Evolutionary conservation across 73 alveolate species (phyloP).

Genomic region (Effrenium voratum): DNA sequence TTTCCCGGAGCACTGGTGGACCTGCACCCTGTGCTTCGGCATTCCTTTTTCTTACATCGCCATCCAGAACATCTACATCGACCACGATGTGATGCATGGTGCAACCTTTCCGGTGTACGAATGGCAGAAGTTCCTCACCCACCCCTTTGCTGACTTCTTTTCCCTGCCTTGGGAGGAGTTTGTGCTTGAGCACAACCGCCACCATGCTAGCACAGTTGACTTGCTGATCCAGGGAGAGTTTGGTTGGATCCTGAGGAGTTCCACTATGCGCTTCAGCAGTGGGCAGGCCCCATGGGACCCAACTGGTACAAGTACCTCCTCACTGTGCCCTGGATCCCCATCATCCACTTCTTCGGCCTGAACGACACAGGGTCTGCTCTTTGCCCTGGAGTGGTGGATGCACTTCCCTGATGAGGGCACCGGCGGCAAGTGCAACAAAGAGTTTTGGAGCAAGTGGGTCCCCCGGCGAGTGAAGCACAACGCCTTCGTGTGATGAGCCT

Average conservation of each 20-base stretch:
- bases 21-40: slow-evolving; percentile 49
- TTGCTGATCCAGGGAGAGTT: slow-evolving; percentile 46
- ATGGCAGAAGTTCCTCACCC: slow-evolving; percentile 23
- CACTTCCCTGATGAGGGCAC: slow-evolving; percentile 92
- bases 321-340: slow-evolving; percentile 58
- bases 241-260: slow-evolving; percentile 52
- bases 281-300: slow-evolving; percentile 70
- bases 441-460: slow-evolving; percentile 81
- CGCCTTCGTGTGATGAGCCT: slow-evolving; percentile 26
- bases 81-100: slow-evolving; percentile 26
- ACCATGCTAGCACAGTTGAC: slow-evolving; percentile 69
- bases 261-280: slow-evolving; percentile 81
- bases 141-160: slow-evolving; percentile 29
- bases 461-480: slow-evolving; percentile 82
- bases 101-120: slow-evolving; percentile 8
- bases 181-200: slow-evolving; percentile 40
- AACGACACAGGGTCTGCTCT: neutral
- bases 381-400: slow-evolving; percentile 26
- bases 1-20: slow-evolving; percentile 53
- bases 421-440: slow-evolving; percentile 79
- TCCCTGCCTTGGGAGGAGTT: slow-evolving; percentile 45
- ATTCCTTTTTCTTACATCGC: slow-evolving; percentile 56
- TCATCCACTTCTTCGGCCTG: slow-evolving; percentile 45
- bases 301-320: slow-evolving; percentile 57
- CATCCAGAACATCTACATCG: slow-evolving; percentile 35